Conservation (phyloP, 805 yeast species). For the Candida ponderosae region DNA sequence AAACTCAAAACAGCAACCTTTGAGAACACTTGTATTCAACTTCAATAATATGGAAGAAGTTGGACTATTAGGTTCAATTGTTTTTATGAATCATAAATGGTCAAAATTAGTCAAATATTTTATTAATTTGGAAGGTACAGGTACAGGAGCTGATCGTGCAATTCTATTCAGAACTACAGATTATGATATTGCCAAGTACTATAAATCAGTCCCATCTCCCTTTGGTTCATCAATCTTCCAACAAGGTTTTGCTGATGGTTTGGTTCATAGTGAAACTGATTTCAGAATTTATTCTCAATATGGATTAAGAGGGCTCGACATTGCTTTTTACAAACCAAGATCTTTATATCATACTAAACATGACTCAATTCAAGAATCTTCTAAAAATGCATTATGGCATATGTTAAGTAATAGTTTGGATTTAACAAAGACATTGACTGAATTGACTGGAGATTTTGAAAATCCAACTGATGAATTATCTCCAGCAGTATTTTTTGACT, state of each 20-base stretch:
- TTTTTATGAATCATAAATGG: slow-evolving; percentile 72
- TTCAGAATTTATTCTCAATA: slow-evolving; percentile 59
- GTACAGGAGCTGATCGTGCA: slow-evolving; percentile 77
- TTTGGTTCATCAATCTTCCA: slow-evolving; percentile 77
- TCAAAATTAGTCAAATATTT: slow-evolving; percentile 51
- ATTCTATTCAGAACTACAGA: slow-evolving; percentile 80
- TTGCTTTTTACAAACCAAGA: slow-evolving; percentile 85
- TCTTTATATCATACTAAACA: slow-evolving; percentile 72
- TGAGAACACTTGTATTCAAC: slow-evolving; percentile 69
- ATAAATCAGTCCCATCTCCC: slow-evolving; percentile 50
- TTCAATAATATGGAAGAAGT: slow-evolving; percentile 89
- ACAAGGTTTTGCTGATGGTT: slow-evolving; percentile 70
- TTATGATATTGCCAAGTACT: slow-evolving; percentile 55
- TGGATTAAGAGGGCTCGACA: slow-evolving; percentile 80
- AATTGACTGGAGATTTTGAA: slow-evolving; percentile 21
- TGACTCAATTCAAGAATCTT: slow-evolving; percentile 60
- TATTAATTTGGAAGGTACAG: slow-evolving; percentile 86
- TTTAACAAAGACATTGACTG: slow-evolving; percentile 40
- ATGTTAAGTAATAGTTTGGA: slow-evolving; percentile 73
- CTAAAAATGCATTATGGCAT: slow-evolving; percentile 70
- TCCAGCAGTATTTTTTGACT: slow-evolving; percentile 57
- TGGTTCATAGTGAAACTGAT: slow-evolving; percentile 79
- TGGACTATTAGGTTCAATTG: slow-evolving; percentile 75
- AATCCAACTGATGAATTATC: slow-evolving; percentile 23
- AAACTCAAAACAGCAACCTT: slow-evolving; percentile 38